These are phyloP conservation scores for Backusella luteola DNA, from an alignment of 192 early-diverging fungal genomes.

Conservation along the genomic window DNA sequence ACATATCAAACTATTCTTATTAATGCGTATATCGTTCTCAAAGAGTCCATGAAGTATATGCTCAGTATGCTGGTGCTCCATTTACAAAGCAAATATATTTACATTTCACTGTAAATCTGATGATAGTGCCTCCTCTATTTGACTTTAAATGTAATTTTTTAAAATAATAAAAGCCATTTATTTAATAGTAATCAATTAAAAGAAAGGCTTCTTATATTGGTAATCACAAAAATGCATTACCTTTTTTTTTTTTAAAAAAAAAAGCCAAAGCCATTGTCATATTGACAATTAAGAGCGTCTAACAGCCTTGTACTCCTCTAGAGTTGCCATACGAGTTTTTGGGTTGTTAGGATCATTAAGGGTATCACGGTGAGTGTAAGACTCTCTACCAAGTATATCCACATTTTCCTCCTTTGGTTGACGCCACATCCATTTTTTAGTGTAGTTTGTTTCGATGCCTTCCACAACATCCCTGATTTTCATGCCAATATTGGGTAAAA, in stretches of 20 bases:
- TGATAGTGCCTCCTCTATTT: not conserved
- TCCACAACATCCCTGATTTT: conserved; percentile 47
- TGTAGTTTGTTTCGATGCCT: conserved; percentile 28
- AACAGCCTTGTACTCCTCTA: conserved; percentile 7
- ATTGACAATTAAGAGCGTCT: not conserved
- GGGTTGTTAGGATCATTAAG: conserved; percentile 4
- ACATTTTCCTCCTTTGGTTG: not conserved
- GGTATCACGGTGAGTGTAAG: not conserved
- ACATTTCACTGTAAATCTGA: not conserved
- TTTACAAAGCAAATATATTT: too few species aligned
- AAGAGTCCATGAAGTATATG: too few species aligned
- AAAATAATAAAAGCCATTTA: not conserved
- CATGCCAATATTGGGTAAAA: conserved; percentile 51
- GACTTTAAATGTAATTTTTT: not conserved
- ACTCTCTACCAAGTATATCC: not conserved
- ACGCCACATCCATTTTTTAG: conserved; percentile 28
- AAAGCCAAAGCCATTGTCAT: not conserved
- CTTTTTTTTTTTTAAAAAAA: not conserved
- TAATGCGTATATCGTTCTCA: too few species aligned
- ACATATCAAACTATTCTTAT: too few species aligned
- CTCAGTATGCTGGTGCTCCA: too few species aligned
- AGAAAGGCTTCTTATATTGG: not conserved
- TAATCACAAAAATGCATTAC: not conserved
- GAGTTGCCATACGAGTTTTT: conserved; percentile 5
- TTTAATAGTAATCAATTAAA: too few species aligned